Evolutionary conservation across 495 filamentous ascomycete species (phyloP), one percentile per base, ranked within the genome.

Genomic region (Lepidopterella palustris): DNA sequence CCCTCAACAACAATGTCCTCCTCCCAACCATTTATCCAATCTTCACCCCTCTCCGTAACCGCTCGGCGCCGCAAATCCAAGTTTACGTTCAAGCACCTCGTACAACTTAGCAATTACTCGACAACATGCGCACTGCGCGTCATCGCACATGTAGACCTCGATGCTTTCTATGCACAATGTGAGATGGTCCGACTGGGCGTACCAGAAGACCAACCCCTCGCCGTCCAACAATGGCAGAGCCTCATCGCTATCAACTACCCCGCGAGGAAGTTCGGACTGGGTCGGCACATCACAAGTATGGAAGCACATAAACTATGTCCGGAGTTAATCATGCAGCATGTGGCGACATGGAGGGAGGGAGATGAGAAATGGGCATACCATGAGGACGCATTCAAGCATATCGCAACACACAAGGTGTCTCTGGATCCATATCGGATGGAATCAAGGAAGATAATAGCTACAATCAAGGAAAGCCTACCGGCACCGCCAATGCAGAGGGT

Each of bases 161-260:
- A 98, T 80, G 93, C 92, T 49, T 97, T 97, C 74, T 98, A 98
- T 66, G 93, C 95, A 3, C 93, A 98, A 80, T 96, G 87, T 64
- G 93, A 97, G 72, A 91, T 89, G 80, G 84, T 95, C 3, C 85
- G 95, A 6, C 78, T 97, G 32, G 85, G 82, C 10, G 78, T 88
- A 50, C 51, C 74, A 86, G 35, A 84, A 87, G 58, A 82, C 88
- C 35, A 80, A 51, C 93, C 93, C 5, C 80, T 98, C 29, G 93
- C 93, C 1, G 93, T 98, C n/a, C 91, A 92, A 71, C 87, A 89
- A 76, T 89, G 82, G 82, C 78, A 82, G 72, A 92, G 88, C 15
- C 79, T 98, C 18, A 97, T 98, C 56, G 93, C 93, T 5, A 84
- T 98, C 69, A 98, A 98, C 71, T 98, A 98, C 68, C 86, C 93